phyloP scores from a whole-genome alignment of 2,329 filamentous ascomycete genomes.

The Chrysosporium queenslandicum region DNA sequence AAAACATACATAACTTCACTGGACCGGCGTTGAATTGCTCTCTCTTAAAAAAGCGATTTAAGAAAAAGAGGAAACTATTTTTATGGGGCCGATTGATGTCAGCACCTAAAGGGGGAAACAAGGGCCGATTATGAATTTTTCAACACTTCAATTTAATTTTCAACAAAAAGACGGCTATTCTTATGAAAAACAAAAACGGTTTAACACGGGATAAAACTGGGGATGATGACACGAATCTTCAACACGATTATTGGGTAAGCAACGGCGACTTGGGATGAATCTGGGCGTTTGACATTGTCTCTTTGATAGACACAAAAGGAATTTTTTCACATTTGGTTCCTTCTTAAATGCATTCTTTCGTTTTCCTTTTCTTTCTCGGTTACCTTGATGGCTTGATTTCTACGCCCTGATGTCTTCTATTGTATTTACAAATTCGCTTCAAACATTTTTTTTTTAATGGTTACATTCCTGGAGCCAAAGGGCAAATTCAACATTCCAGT shows the following conservation, averaged over 20 bases:
- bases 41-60: background rate
- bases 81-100: too few relatives aligned
- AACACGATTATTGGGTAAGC: constrained; percentile 11
- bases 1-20: constrained; percentile 1
- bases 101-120: background rate
- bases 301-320: background rate
- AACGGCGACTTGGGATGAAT: background rate
- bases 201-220: background rate
- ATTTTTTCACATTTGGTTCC: background rate
- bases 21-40: background rate
- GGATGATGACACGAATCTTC: constrained; percentile 11
- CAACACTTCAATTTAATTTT: constrained; percentile 11
- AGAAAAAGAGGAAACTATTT: too few relatives aligned
- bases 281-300: background rate
- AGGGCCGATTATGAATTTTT: background rate
- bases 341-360: background rate
- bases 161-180: constrained; percentile 8
- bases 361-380: background rate
- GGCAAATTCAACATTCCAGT: constrained; percentile 2
- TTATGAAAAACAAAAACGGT: background rate
- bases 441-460: background rate
- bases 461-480: background rate
- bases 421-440: background rate
- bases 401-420: too few relatives aligned
- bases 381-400: background rate